These are phyloP conservation scores for Lipomyces japonicus DNA, from an alignment of 805 yeast species.

Conservation along the genomic window DNA sequence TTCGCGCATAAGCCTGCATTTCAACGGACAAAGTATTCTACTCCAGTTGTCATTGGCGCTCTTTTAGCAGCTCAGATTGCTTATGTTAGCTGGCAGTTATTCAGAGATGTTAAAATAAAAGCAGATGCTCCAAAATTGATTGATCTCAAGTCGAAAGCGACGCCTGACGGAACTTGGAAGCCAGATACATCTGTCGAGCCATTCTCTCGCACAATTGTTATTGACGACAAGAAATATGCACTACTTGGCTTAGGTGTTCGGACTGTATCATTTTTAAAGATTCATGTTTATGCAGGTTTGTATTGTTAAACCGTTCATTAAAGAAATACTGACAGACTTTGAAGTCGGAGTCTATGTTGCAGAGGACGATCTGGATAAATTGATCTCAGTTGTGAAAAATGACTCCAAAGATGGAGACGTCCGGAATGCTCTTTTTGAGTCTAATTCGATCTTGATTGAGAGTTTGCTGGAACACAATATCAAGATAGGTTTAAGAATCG, in stretches of 20 bases:
- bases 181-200: conserved; percentile 33
- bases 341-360: conserved; percentile 72
- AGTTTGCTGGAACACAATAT: conserved; percentile 57
- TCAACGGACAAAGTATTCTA: too few species aligned
- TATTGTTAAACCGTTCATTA: background rate
- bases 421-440: background rate
- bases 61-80: too few species aligned
- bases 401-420: background rate
- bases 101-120: too few species aligned
- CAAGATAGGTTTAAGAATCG: conserved; percentile 66
- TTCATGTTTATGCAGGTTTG: conserved; percentile 70
- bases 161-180: conserved; percentile 17
- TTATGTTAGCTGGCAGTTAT: too few species aligned
- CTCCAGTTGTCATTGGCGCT: too few species aligned
- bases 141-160: too few species aligned
- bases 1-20: too few species aligned
- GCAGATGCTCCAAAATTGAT: too few species aligned
- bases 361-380: conserved; percentile 46
- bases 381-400: conserved; percentile 44
- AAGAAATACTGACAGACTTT: background rate
- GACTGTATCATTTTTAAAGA: conserved; percentile 72
- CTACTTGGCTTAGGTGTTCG: conserved; percentile 79
- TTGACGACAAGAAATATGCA: conserved; percentile 42
- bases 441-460: conserved; percentile 45
- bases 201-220: conserved; percentile 33